phyloP scores from a whole-genome alignment of 495 filamentous ascomycete species.

The Beverwykella pulmonaria region DNA sequence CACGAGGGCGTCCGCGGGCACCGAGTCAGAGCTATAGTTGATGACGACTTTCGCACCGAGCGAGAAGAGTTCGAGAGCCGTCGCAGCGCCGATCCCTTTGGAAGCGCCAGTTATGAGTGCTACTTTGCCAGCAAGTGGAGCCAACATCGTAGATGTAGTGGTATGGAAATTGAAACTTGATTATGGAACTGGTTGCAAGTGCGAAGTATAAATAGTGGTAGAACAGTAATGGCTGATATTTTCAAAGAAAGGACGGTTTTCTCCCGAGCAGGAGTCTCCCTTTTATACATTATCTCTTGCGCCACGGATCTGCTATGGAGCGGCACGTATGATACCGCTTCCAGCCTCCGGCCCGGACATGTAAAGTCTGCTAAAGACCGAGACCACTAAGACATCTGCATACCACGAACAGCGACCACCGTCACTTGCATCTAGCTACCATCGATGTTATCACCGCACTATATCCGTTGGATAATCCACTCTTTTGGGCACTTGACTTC shows the following conservation, averaged over 20 bases:
- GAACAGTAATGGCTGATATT: no score
- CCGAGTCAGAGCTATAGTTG: constrained; percentile 60
- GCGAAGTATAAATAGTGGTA: no score
- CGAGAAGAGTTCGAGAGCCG: constrained; percentile 56
- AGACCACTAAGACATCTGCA: background rate
- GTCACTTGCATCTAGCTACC: no score
- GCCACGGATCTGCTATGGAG: background rate
- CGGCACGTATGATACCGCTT: background rate
- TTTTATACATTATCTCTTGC: background rate
- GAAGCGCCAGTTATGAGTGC: constrained; percentile 67
- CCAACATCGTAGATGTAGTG: constrained; percentile 20
- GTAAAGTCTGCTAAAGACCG: background rate
- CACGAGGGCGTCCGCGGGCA: constrained; percentile 60
- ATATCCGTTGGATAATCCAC: no score
- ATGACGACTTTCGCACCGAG: constrained; percentile 67
- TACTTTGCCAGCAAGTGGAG: constrained; percentile 58
- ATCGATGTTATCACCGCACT: no score
- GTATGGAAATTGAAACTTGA: background rate
- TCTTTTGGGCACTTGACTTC: no score
- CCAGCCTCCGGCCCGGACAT: background rate
- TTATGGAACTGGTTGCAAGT: no score
- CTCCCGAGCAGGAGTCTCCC: no score
- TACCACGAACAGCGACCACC: no score
- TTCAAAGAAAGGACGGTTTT: no score
- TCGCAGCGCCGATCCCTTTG: constrained; percentile 68